Evolutionary conservation across 2,329 filamentous ascomycete genomes (phyloP), one percentile per base, ranked within the genome.

Genomic region (Xylaria sp.): DNA sequence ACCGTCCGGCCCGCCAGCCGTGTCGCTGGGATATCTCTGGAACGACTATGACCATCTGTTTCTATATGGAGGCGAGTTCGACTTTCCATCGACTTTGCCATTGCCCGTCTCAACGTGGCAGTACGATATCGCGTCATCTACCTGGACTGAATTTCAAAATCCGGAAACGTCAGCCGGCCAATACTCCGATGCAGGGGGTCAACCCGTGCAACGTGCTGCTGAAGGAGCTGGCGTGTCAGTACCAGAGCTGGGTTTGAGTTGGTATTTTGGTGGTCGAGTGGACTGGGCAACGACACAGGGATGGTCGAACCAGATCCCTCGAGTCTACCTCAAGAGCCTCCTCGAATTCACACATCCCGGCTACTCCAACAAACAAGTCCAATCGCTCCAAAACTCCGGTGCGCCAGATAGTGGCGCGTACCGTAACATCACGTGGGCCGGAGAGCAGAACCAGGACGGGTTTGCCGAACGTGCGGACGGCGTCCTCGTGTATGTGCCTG

Each of bases 261-360:
- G 89, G 84, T 94, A 93, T 78, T 94, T 94, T 79, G 92, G 91
- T 32, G 92, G 92, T 0, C 92, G 94, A 78, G 81, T 92, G 6
- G 92, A 94, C 77, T 77, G 80, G 76, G 81, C 81, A 12, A 88
- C 86, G 4, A 90, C 85, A 0, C 80, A 78, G 0, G 91, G 89
- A 13, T 94, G 92, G 92, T 89, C 89, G n/a, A 86, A 87, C 60
- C 85, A 88, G 63, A 84, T 88, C 25, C 80, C 83, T 0, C 84
- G 91, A 5, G 83, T 93, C 0, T 94, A 94, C 76, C 81, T 94
- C 52, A 93, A 90, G 80, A 92, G 90, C 55, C 81, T 94, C 37
- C 82, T 94, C 15, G 92, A 94, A 76, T 94, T 91, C 75, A 94
- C 91, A 0, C 92, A 92, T 73, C 92, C 92, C 0, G 90, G 90